A percentile compares a stretch with the other conserved stretches of the same genome.
Conservation (phyloP, 108 stramenopile genomes). For the Hondaea fermentalgiana region DNA sequence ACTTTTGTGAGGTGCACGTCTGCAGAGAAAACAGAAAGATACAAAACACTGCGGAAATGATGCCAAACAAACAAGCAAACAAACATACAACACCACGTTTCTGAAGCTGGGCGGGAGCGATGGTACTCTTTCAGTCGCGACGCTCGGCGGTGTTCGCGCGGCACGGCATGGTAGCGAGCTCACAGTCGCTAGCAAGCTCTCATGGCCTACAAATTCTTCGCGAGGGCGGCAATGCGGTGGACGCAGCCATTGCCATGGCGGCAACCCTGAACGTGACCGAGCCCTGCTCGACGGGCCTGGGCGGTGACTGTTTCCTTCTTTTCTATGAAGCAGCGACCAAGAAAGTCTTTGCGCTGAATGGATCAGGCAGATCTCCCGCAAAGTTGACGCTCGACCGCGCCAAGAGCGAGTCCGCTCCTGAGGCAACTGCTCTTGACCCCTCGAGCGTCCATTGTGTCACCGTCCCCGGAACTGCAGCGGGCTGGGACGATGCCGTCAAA, state of each 20-base stretch:
- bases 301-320: constrained; percentile 59
- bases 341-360: constrained; percentile 69
- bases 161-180: constrained; percentile 32
- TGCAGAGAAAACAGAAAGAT: too few species aligned
- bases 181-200: constrained; percentile 40
- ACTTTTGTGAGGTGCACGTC: too few species aligned
- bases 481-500: constrained; percentile 65
- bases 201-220: constrained; percentile 32
- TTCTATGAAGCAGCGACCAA: constrained; percentile 65
- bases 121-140: constrained; percentile 1
- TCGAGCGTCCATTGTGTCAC: constrained; percentile 68
- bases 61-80: too few species aligned
- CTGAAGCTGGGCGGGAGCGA: too few species aligned
- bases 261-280: constrained; percentile 45
- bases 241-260: constrained; percentile 51
- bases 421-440: neutral
- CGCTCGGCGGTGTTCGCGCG: constrained; percentile 34
- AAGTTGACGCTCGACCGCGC: constrained; percentile 57
- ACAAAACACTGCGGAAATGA: too few species aligned
- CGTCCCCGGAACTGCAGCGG: constrained; percentile 89
- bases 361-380: constrained; percentile 64
- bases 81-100: too few species aligned
- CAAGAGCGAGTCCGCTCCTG: constrained; percentile 17
- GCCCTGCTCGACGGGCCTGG: constrained; percentile 28
- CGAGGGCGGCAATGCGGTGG: constrained; percentile 49